Conservation (phyloP, 768 basidiomycete species). For the Psilocybe subaeruginosa region DNA sequence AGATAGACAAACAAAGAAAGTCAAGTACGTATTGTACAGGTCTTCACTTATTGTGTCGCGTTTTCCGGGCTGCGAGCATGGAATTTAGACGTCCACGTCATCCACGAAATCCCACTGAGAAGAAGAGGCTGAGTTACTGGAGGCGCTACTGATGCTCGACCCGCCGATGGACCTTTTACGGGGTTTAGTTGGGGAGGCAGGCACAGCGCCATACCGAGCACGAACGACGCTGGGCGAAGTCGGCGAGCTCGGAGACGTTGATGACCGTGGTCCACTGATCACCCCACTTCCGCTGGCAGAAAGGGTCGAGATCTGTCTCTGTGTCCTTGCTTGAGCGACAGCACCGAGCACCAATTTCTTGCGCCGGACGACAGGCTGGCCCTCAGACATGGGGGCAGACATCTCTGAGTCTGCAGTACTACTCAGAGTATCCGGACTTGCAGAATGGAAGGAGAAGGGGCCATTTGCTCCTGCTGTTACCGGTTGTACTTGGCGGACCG, state of each 20-base stretch:
- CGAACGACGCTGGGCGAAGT: background rate
- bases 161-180: constrained; percentile 6
- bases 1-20: too few species aligned
- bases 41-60: background rate
- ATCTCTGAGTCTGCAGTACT: constrained; percentile 8
- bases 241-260: background rate
- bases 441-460: background rate
- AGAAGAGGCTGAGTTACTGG: background rate
- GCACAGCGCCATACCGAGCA: background rate
- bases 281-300: background rate
- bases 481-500: constrained; percentile 30
- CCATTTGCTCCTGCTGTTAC: background rate
- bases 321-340: constrained; percentile 1
- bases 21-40: too few species aligned
- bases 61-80: background rate
- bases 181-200: background rate
- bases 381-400: background rate
- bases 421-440: constrained; percentile 12
- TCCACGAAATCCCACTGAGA: constrained; percentile 10
- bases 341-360: background rate
- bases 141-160: constrained; percentile 10
- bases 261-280: background rate
- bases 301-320: background rate
- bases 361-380: background rate
- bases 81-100: background rate